phyloP scores from a whole-genome alignment of 371 early-diverging fungal genomes.

The Syncephalastrum monosporum region DNA sequence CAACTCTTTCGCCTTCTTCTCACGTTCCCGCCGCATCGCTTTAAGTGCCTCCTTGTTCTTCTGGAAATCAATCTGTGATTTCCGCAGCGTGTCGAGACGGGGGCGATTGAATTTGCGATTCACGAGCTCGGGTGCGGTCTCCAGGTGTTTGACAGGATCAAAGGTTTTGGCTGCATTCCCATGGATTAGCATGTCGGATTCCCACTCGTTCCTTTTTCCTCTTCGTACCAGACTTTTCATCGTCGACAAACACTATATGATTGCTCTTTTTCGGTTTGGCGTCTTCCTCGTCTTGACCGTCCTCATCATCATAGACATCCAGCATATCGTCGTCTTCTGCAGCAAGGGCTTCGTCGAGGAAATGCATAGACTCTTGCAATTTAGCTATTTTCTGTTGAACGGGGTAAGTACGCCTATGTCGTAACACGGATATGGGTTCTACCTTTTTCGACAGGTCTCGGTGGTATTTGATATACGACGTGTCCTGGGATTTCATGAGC shows the following conservation, averaged over 20 bases:
- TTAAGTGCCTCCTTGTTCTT: slow-evolving; percentile 16
- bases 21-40: slow-evolving; percentile 47
- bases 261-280: slow-evolving; percentile 45
- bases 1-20: slow-evolving; percentile 67
- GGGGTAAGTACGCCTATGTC: not conserved
- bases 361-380: slow-evolving; percentile 63
- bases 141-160: slow-evolving; percentile 72
- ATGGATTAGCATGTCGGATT: not conserved
- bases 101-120: slow-evolving; percentile 81
- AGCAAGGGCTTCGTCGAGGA: slow-evolving; percentile 53
- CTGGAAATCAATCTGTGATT: slow-evolving; percentile 29
- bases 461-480: slow-evolving; percentile 81
- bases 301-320: slow-evolving; percentile 39
- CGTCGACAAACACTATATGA: slow-evolving; percentile 92
- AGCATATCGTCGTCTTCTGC: slow-evolving; percentile 43
- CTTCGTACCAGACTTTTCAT: slow-evolving; percentile 61
- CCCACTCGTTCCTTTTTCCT: not conserved
- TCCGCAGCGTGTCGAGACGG: slow-evolving; percentile 53
- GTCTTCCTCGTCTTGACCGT: slow-evolving; percentile 39
- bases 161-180: slow-evolving; percentile 54
- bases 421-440: not conserved
- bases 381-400: slow-evolving; percentile 68
- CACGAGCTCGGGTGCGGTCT: slow-evolving; percentile 83
- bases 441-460: slow-evolving; percentile 78
- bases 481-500: slow-evolving; percentile 91